These are phyloP conservation scores for Diplodia corticola DNA, from an alignment of 2,329 filamentous ascomycete species.

Conservation along the genomic window DNA sequence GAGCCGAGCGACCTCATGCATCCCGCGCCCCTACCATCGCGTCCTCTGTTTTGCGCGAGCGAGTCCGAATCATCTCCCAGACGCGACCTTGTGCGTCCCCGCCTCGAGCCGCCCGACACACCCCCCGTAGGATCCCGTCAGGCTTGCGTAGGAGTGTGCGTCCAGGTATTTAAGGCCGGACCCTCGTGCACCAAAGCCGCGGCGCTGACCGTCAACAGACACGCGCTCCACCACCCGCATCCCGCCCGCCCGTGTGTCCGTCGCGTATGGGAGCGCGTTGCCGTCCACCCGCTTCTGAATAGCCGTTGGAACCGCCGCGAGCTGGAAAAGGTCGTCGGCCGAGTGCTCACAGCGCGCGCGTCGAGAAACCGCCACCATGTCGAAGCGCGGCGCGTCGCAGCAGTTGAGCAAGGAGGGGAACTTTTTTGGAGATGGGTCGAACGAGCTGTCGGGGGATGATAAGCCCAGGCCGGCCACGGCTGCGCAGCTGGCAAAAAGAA, in stretches of 20 bases:
- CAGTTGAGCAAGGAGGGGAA: slow-evolving; percentile 38
- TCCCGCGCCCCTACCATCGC: slow-evolving; percentile 18
- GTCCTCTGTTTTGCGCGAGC: slow-evolving; percentile 11
- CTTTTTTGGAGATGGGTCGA: slow-evolving; percentile 32
- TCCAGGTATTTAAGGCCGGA: background rate
- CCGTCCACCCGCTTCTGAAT: background rate
- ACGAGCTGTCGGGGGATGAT: slow-evolving; percentile 45
- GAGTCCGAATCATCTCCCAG: background rate
- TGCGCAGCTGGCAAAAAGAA: slow-evolving; percentile 56
- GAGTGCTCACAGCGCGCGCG: background rate
- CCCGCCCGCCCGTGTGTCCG: background rate
- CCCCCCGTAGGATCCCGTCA: background rate
- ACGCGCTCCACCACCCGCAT: background rate
- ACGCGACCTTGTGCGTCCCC: slow-evolving; percentile 5
- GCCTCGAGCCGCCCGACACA: background rate
- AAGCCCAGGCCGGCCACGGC: slow-evolving; percentile 54
- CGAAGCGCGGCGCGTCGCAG: slow-evolving; percentile 42
- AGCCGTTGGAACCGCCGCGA: background rate
- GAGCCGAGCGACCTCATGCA: slow-evolving; percentile 14
- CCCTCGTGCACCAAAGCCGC: background rate
- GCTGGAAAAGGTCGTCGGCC: background rate
- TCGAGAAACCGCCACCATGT: slow-evolving; percentile 32
- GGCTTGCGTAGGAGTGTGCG: background rate
- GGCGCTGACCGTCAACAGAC: slow-evolving; percentile 17
- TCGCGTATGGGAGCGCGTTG: background rate